phyloP scores from a whole-genome alignment of 139 green algal species.

The Chlorella sp. region DNA sequence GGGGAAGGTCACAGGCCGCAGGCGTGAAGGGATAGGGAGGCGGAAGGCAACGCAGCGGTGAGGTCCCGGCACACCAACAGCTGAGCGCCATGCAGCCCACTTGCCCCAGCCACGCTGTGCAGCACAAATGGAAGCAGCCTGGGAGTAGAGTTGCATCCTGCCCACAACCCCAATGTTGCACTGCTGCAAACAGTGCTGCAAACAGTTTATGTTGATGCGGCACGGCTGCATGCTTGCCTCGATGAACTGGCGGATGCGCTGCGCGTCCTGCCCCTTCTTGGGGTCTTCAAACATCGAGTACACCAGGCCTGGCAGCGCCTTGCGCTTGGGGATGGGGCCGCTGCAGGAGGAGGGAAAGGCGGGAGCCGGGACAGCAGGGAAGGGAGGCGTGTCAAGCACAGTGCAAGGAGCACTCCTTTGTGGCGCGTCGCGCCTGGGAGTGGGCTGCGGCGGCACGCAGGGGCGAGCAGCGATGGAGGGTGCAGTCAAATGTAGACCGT shows the following conservation, averaged over 20 bases:
- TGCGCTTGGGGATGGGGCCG: conserved; percentile 53
- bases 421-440: too few relatives aligned
- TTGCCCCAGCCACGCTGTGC: neutral
- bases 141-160: neutral
- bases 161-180: too few relatives aligned
- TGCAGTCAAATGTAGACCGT: too few relatives aligned
- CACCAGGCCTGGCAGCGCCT: conserved; percentile 24
- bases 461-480: too few relatives aligned
- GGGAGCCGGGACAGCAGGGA: too few relatives aligned
- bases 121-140: neutral
- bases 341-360: conserved; percentile 3
- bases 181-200: too few relatives aligned
- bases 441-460: too few relatives aligned
- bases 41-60: neutral
- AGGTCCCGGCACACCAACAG: neutral
- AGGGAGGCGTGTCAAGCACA: too few relatives aligned
- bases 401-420: too few relatives aligned
- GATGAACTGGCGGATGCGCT: conserved; percentile 73
- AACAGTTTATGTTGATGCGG: too few relatives aligned
- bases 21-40: neutral
- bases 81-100: neutral
- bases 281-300: conserved; percentile 59
- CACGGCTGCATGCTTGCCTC: conserved; percentile 8
- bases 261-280: conserved; percentile 53
- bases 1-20: neutral